Evolutionary conservation across 2,329 filamentous ascomycete genomes (phyloP).

Genomic region (Stachybotrys elegans): DNA sequence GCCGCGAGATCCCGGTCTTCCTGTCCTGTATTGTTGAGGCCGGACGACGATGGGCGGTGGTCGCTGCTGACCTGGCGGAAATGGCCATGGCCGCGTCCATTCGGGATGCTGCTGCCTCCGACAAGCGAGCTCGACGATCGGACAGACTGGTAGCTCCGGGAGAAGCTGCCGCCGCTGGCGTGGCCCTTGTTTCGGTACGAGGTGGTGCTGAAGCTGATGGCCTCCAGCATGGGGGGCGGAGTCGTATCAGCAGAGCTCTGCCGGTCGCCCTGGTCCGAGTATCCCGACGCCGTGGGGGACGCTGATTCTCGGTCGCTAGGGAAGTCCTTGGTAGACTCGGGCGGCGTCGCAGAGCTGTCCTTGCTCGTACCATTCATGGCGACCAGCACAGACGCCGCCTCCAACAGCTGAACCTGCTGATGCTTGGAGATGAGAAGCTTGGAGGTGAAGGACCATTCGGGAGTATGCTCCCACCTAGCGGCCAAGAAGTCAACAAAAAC

Average conservation of each 20-base stretch:
- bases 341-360: slow-evolving; percentile 52
- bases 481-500: slow-evolving; percentile 20
- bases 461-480: slow-evolving; percentile 96
- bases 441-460: slow-evolving; percentile 94
- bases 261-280: slow-evolving; percentile 71
- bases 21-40: slow-evolving; percentile 67
- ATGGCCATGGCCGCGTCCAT: slow-evolving; percentile 46
- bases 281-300: slow-evolving; percentile 76
- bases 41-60: slow-evolving; percentile 72
- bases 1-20: slow-evolving; percentile 86
- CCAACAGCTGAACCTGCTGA: slow-evolving; percentile 95
- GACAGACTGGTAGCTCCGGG: slow-evolving; percentile 76
- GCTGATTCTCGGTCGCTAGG: slow-evolving; percentile 77
- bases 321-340: slow-evolving; percentile 61
- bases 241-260: slow-evolving; percentile 89
- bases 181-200: slow-evolving; percentile 54
- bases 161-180: slow-evolving; percentile 54
- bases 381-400: slow-evolving; percentile 93
- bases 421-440: slow-evolving; percentile 99
- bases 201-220: slow-evolving; percentile 47
- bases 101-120: slow-evolving; percentile 45
- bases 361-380: slow-evolving; percentile 65
- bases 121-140: slow-evolving; percentile 48
- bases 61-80: slow-evolving; percentile 73
- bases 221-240: slow-evolving; percentile 74